Evolutionary conservation across 495 filamentous ascomycete genomes (phyloP), one percentile per base, ranked within the genome.

Genomic region (Clohesyomyces aquaticus): DNA sequence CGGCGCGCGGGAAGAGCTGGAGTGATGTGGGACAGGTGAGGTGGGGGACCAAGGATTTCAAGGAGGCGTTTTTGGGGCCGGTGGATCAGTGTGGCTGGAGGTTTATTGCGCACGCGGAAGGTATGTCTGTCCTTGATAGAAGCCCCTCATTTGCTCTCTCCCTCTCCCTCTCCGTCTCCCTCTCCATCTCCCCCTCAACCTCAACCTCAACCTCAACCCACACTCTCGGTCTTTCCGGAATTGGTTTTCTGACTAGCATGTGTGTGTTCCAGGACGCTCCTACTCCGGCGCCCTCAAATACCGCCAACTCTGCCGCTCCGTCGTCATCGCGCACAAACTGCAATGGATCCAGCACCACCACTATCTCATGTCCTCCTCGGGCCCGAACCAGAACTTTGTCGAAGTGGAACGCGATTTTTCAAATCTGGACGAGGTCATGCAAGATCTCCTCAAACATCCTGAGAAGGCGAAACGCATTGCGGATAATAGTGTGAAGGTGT

Each of bases 271-370:
- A 69, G 66, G 67, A 19, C 57, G 67, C 21, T 52, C 26, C 54
- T 87, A 81, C 75, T 85, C 82, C 4, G 84, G 82, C n/a, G 76
- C 81, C 4, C 77, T 81, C 29, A 83, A 83, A 63, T 87, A 86
- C 56, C 77, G 85, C 1, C 80, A 84, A 25, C 83, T 84, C 61
- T 89, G 86, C 70, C 77, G 77, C 47, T 81, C 77, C 1, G 85
- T 88, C 32, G 69, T 85, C 25, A 73, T 89, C 42, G 73, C 79
- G 16, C 81, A 80, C 51, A 72, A 80, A 23, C 71, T 79, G 14
- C 66, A 74, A 26, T 82, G 78, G 75, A 71, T 76, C n/a, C 70
- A 78, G 26, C 74, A 77, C 55, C 77, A 78, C 52, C 73, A 77
- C 35, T 73, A 72, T 27, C 74, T 82, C 6, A 52, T 83, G 10